Percentiles rank a stretch among this genome's conserved stretches.
phyloP scores from a whole-genome alignment of 768 basidiomycete genomes.

The Russula vinacea region DNA sequence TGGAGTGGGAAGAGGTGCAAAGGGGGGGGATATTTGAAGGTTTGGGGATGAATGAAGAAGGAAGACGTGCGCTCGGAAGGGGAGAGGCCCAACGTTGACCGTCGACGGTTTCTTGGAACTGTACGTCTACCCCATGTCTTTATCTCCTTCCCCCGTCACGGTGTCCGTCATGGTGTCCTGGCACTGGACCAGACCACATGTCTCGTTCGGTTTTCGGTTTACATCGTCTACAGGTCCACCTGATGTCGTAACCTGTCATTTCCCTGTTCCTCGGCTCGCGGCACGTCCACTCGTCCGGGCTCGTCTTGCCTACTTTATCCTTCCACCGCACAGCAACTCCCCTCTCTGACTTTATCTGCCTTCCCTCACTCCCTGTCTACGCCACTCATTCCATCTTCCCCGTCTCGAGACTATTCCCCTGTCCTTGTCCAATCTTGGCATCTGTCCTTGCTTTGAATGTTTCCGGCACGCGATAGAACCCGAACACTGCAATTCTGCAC shows the following conservation, averaged over 20 bases:
- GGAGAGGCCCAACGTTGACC: constrained; percentile 24
- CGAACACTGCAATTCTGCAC: constrained; percentile 7
- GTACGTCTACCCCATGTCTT: constrained; percentile 24
- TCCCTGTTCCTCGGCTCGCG: constrained; percentile 26
- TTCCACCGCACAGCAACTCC: not conserved
- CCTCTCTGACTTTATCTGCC: constrained; percentile 10
- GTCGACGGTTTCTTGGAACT: constrained; percentile 30
- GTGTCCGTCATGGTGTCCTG: constrained; percentile 20
- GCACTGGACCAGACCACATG: constrained; percentile 22
- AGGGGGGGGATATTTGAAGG: constrained; percentile 31
- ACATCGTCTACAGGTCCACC: constrained; percentile 18
- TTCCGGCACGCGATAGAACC: constrained; percentile 11
- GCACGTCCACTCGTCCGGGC: constrained; percentile 6
- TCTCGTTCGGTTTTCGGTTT: constrained; percentile 21
- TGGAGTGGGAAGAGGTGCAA: constrained; percentile 23
- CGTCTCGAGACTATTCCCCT: constrained; percentile 13
- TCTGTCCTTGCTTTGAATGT: constrained; percentile 16
- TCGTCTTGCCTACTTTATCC: constrained; percentile 22
- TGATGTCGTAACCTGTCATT: constrained; percentile 24
- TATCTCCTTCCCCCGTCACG: constrained; percentile 27
- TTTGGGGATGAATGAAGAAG: constrained; percentile 26
- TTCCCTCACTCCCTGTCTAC: constrained; percentile 8
- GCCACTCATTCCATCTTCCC: constrained; percentile 15
- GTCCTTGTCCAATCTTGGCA: constrained; percentile 13
- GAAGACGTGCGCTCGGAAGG: constrained; percentile 25